Evolutionary conservation across 495 filamentous ascomycete species (phyloP).

Genomic region (Glonium stellatum): DNA sequence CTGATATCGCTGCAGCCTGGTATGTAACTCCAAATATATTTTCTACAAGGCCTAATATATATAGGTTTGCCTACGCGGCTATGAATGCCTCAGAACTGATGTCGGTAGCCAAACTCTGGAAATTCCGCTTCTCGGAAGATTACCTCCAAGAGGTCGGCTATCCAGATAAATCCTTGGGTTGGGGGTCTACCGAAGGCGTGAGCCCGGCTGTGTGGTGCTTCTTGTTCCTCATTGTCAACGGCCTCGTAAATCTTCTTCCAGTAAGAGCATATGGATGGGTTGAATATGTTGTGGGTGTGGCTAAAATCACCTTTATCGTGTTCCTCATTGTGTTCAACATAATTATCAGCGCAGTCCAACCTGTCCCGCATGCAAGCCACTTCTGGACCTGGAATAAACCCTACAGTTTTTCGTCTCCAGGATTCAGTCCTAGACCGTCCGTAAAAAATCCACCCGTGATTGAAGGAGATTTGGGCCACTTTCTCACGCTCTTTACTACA

Average conservation of each 20-base stretch:
- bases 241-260: slow-evolving; percentile 41
- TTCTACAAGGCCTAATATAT: not conserved
- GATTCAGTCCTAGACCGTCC: not conserved
- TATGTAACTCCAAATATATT: slow-evolving; percentile 15
- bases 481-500: too few species aligned
- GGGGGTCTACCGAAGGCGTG: slow-evolving; percentile 31
- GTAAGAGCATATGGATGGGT: slow-evolving; percentile 46
- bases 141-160: slow-evolving; percentile 33
- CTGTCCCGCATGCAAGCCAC: too few species aligned
- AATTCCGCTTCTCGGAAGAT: slow-evolving; percentile 40
- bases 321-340: slow-evolving; percentile 8
- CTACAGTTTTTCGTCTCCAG: too few species aligned
- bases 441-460: too few species aligned
- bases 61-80: slow-evolving; percentile 42
- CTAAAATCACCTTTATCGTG: slow-evolving; percentile 45
- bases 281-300: slow-evolving; percentile 43
- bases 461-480: too few species aligned
- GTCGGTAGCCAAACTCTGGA: slow-evolving; percentile 41
- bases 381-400: too few species aligned
- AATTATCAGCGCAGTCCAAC: too few species aligned
- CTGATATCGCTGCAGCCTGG: slow-evolving; percentile 37
- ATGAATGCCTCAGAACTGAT: slow-evolving; percentile 41
- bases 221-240: slow-evolving; percentile 38
- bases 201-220: slow-evolving; percentile 42
- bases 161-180: slow-evolving; percentile 38